Base-by-base conservation (phyloP, 2,329 filamentous ascomycete species). In the Didymosphaeria variabile region DNA sequence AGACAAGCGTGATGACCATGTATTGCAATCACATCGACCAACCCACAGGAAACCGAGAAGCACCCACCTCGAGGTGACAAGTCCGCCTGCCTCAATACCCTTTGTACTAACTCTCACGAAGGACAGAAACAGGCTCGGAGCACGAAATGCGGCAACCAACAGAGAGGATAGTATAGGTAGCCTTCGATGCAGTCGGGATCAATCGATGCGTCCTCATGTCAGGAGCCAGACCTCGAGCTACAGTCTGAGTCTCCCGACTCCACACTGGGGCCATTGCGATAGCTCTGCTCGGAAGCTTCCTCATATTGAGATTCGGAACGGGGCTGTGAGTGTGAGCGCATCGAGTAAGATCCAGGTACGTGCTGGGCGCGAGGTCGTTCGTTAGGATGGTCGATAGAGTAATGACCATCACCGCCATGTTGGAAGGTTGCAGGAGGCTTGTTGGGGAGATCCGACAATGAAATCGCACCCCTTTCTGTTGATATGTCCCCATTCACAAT, bases 101-200 rank as follows among this genome's bases (percentile, higher is more conserved):
- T 29, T 17, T 23, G 26, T 17, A 53, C 8, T 5, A 29, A 7
- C 15, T 15, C 36, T 64, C 57, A 71, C 9, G 60, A 70, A 59
- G 73, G 76, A 67, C 76, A 78, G 57, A 76, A 77, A 17, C 72
- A 77, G 31, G 74, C 72, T 44, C 67, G 68, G 44, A 77, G 63
- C 57, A 76, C 64, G 40, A 74, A 76, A 51, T 73, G 66, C 38
- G 76, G 76, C 15, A 77, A 67, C 70, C 70, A 77, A 50, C 72
- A 72, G 55, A 73, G 72, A 8, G 69, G 67, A 64, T 67, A 75
- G 57, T 78, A 77, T 26, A 71, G 58, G 5, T 66, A 58, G 50
- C 72, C 71, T 45, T 70, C 68, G 29, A 64, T 61, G 60, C 68
- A 71, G 26, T 70, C 65, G 46, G 66, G 67, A 26, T 67, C 66